A percentile compares a stretch with the other conserved stretches of the same genome.
phyloP scores from a whole-genome alignment of 768 basidiomycete genomes.

The Solioccasus polychromus region DNA sequence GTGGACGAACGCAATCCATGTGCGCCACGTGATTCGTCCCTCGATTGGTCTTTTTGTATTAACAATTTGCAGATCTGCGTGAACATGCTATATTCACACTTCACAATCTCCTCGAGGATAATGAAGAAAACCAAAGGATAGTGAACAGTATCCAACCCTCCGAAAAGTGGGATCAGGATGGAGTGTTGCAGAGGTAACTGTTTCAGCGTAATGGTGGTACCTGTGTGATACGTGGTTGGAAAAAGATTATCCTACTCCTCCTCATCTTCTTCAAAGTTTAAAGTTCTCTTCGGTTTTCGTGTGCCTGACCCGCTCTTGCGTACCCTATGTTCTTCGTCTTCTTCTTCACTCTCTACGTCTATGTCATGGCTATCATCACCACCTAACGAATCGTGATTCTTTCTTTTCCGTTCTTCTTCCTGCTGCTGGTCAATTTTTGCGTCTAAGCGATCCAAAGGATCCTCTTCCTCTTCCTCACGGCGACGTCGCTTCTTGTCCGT shows the following conservation, averaged over 20 bases:
- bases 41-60: neutral
- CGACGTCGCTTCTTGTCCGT: conserved; percentile 35
- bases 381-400: conserved; percentile 28
- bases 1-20: conserved; percentile 91
- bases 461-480: conserved; percentile 47
- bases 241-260: conserved; percentile 28
- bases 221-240: conserved; percentile 4
- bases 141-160: conserved; percentile 71
- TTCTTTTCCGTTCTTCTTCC: conserved; percentile 51
- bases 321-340: conserved; percentile 68
- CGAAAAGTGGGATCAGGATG: conserved; percentile 55
- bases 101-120: conserved; percentile 72
- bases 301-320: conserved; percentile 52
- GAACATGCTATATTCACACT: conserved; percentile 90
- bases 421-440: conserved; percentile 58
- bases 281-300: conserved; percentile 50
- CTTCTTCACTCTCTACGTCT: conserved; percentile 73
- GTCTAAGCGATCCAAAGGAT: conserved; percentile 67
- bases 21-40: conserved; percentile 42
- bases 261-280: conserved; percentile 60
- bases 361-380: conserved; percentile 47
- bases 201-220: conserved; percentile 23
- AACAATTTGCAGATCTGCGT: conserved; percentile 55
- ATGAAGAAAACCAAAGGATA: conserved; percentile 75
- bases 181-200: conserved; percentile 40